Percentiles rank a stretch among this genome's conserved stretches.
phyloP scores from a whole-genome alignment of 257 asterid species.

The Solanum corneliomulleri region DNA sequence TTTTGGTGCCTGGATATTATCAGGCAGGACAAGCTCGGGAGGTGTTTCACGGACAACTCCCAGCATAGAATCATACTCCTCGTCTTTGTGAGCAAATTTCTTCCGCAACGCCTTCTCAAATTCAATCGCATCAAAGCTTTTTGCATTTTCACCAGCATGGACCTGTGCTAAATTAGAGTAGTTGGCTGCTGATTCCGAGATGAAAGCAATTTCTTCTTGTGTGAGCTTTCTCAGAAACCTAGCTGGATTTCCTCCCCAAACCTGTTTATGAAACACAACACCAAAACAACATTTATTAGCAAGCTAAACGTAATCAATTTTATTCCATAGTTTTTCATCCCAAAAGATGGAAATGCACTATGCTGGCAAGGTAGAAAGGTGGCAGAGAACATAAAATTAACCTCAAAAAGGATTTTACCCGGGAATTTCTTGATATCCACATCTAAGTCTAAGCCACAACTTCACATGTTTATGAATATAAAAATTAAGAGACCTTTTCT shows the following conservation, averaged over 20 bases:
- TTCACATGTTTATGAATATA: neutral
- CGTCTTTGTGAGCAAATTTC: slow-evolving; percentile 52
- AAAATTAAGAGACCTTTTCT: neutral
- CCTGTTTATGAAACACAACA: slow-evolving; percentile 20
- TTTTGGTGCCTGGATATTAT: slow-evolving; percentile 33
- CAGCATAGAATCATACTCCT: slow-evolving; percentile 44
- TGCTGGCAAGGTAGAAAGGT: neutral
- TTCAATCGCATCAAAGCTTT: slow-evolving; percentile 58
- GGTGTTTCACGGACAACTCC: slow-evolving; percentile 44
- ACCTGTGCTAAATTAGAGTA: slow-evolving; percentile 64
- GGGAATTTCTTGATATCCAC: neutral
- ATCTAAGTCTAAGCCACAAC: neutral
- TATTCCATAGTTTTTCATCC: neutral
- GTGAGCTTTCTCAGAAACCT: slow-evolving; percentile 86
- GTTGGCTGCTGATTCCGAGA: slow-evolving; percentile 70
- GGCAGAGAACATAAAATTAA: neutral
- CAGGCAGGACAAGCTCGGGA: slow-evolving; percentile 37
- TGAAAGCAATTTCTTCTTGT: slow-evolving; percentile 75
- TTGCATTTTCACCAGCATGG: slow-evolving; percentile 90
- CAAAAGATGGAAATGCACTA: neutral
- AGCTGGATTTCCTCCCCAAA: slow-evolving; percentile 99
- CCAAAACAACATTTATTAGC: neutral
- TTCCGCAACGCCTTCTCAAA: slow-evolving; percentile 69
- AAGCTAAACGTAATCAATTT: neutral
- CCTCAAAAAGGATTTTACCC: neutral